These are phyloP conservation scores for Lentinus tigrinus DNA, from an alignment of 768 basidiomycete genomes.

Conservation along the genomic window DNA sequence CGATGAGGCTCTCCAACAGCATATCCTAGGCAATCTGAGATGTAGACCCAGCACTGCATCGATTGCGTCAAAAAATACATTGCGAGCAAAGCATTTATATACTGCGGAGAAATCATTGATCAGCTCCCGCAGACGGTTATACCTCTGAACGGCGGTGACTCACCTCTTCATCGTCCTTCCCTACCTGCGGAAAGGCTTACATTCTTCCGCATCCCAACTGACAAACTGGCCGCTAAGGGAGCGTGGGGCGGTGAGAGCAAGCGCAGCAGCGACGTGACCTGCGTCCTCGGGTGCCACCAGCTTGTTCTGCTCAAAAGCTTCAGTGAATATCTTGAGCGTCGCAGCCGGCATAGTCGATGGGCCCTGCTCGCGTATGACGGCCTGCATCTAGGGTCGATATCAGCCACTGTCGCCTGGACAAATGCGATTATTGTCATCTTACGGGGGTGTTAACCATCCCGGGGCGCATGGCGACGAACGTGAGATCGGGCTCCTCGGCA, in stretches of 20 bases:
- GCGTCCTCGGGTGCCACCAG: constrained; percentile 74
- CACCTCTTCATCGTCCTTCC: constrained; percentile 3
- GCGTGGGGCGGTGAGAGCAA: constrained; percentile 64
- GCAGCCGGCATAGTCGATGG: constrained; percentile 50
- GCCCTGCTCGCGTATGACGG: constrained; percentile 48
- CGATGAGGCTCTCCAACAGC: no score
- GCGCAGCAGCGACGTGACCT: constrained; percentile 76
- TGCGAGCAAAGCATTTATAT: no score
- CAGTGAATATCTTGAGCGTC: constrained; percentile 58
- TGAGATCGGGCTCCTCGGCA: constrained; percentile 76
- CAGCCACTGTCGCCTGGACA: neutral
- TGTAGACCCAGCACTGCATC: no score
- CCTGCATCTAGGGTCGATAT: constrained; percentile 63
- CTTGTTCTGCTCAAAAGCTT: constrained; percentile 58
- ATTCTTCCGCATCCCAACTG: constrained; percentile 75
- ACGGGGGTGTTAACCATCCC: constrained; percentile 86
- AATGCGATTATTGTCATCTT: constrained; percentile 29
- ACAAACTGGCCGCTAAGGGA: constrained; percentile 75
- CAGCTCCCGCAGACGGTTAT: no score
- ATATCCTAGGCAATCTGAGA: no score
- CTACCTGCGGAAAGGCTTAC: constrained; percentile 48
- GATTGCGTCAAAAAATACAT: no score
- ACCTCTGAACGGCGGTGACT: constrained; percentile 20
- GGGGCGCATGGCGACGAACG: constrained; percentile 77
- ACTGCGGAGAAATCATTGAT: no score